A percentile compares a stretch with the other conserved stretches of the same genome.
Conservation (phyloP, 495 filamentous ascomycete species). For the Chaetomidium leptoderma region DNA sequence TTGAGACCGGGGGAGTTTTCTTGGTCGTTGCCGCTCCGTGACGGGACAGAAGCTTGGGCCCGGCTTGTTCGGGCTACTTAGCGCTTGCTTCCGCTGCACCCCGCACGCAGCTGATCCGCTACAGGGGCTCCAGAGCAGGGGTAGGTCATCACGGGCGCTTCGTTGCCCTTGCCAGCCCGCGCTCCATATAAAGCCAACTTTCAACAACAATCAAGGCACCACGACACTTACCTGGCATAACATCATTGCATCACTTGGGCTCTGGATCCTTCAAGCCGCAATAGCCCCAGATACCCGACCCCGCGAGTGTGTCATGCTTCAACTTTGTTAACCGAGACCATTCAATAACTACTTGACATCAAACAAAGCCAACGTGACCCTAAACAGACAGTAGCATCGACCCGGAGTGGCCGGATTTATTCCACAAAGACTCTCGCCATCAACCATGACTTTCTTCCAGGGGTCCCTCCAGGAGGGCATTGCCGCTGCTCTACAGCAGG, state of each 20-base stretch:
- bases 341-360: too few species aligned
- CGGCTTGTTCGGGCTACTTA: background rate
- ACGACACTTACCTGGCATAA: background rate
- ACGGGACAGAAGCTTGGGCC: constrained; percentile 4
- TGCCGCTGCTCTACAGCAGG: constrained; percentile 60
- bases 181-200: constrained; percentile 10
- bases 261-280: background rate
- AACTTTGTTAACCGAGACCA: background rate
- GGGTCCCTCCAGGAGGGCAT: constrained; percentile 79
- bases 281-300: background rate
- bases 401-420: background rate
- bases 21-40: too few species aligned
- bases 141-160: background rate
- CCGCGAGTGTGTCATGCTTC: background rate
- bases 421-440: background rate
- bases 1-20: background rate
- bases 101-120: too few species aligned
- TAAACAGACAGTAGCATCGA: background rate
- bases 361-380: background rate
- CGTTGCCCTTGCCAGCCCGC: background rate
- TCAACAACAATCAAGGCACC: background rate
- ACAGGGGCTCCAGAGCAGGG: background rate
- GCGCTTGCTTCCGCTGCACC: background rate
- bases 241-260: background rate
- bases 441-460: constrained; percentile 63